Evolutionary conservation across 2,329 filamentous ascomycete species (phyloP).

Genomic region (Thielaviopsis populi): DNA sequence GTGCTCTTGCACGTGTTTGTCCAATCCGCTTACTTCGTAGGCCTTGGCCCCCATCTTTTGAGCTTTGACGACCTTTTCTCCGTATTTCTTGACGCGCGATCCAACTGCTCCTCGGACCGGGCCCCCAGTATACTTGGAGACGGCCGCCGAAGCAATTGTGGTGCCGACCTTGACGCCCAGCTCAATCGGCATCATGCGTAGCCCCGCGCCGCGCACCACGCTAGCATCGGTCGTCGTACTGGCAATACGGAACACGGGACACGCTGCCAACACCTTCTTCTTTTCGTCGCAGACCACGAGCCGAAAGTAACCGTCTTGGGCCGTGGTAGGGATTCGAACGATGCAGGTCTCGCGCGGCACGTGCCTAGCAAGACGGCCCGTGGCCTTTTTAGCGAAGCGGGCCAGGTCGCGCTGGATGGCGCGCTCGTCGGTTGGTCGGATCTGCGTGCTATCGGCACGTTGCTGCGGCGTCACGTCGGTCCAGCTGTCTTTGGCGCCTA

Average conservation of each 20-base stretch:
- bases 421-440: slow-evolving; percentile 44
- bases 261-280: slow-evolving; percentile 46
- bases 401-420: slow-evolving; percentile 53
- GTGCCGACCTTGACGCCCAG: slow-evolving; percentile 44
- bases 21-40: slow-evolving; percentile 23
- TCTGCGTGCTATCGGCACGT: slow-evolving; percentile 31
- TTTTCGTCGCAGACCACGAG: slow-evolving; percentile 43
- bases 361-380: slow-evolving; percentile 33
- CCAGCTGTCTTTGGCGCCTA: slow-evolving; percentile 46
- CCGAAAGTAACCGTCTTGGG: slow-evolving; percentile 53
- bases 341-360: slow-evolving; percentile 46
- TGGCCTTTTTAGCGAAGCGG: slow-evolving; percentile 44
- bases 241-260: slow-evolving; percentile 53
- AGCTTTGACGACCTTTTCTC: slow-evolving; percentile 23
- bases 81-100: slow-evolving; percentile 18
- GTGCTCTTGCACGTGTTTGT: slow-evolving; percentile 21
- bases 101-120: slow-evolving; percentile 31
- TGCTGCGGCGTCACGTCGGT: slow-evolving; percentile 50
- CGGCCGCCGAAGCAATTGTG: slow-evolving; percentile 26
- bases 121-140: slow-evolving; percentile 19
- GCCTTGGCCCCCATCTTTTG: slow-evolving; percentile 20
- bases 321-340: slow-evolving; percentile 47
- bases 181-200: slow-evolving; percentile 50
- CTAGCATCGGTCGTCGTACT: slow-evolving; percentile 48
- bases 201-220: slow-evolving; percentile 47